These are phyloP conservation scores for Scheffersomyces stipitis DNA, from an alignment of 805 yeast species.

Conservation along the genomic window DNA sequence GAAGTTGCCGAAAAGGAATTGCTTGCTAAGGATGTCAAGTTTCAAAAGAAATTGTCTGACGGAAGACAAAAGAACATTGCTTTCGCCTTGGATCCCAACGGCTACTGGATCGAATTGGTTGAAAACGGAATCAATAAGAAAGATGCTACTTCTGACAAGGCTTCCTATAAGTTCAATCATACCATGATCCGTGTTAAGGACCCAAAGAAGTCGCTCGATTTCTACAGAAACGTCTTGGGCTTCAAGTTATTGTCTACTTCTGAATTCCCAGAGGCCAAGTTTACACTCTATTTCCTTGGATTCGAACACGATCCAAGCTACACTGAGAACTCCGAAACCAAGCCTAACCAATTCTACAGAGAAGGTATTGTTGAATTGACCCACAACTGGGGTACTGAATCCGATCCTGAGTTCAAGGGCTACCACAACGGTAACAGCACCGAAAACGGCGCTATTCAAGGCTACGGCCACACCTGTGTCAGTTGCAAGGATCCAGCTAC, in stretches of 20 bases:
- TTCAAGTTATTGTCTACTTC: constrained; percentile 64
- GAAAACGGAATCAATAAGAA: constrained; percentile 49
- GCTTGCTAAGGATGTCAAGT: constrained; percentile 61
- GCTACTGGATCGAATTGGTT: constrained; percentile 93
- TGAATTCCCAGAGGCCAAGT: constrained; percentile 67
- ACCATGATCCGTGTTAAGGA: constrained; percentile 93
- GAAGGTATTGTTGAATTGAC: constrained; percentile 87
- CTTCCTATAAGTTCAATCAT: constrained; percentile 69
- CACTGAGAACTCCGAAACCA: constrained; percentile 42
- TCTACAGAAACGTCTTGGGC: constrained; percentile 79
- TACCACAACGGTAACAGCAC: constrained; percentile 79
- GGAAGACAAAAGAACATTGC: constrained; percentile 95
- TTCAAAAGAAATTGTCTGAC: constrained; percentile 81
- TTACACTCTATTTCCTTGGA: constrained; percentile 84
- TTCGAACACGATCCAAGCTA: constrained; percentile 51
- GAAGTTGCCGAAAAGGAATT: constrained; percentile 58
- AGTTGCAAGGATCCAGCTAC: constrained; percentile 62
- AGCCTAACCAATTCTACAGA: constrained; percentile 35
- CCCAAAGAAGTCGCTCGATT: constrained; percentile 69
- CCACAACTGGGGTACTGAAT: constrained; percentile 94
- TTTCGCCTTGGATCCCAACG: constrained; percentile 92
- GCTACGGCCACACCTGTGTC: constrained; percentile 85
- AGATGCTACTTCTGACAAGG: constrained; percentile 37
- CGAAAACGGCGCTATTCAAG: constrained; percentile 60
- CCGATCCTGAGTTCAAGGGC: constrained; percentile 62